Evolutionary conservation across 805 yeast species (phyloP).

Genomic region (Clavispora santaluciae): DNA sequence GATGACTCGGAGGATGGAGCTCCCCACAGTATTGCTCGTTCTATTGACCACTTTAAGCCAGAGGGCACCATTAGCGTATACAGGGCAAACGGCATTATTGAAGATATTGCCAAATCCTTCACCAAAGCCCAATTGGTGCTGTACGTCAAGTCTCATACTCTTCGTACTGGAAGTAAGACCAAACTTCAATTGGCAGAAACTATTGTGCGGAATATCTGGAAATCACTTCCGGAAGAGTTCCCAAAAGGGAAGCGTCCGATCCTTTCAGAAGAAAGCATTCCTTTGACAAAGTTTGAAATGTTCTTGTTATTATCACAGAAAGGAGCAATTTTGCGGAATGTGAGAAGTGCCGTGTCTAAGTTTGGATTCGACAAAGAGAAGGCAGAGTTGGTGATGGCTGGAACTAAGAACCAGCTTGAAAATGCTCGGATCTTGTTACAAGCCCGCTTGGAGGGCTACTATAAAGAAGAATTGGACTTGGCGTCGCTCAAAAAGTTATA

Average conservation of each 20-base stretch:
- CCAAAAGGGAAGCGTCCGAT: constrained; percentile 14
- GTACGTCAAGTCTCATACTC: constrained; percentile 6
- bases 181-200: constrained; percentile 18
- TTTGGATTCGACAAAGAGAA: constrained; percentile 31
- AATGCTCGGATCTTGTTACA: constrained; percentile 42
- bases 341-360: constrained; percentile 39
- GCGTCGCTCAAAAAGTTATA: constrained; percentile 22
- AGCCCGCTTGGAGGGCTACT: constrained; percentile 23
- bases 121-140: constrained; percentile 10
- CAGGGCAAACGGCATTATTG: not conserved
- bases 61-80: not conserved
- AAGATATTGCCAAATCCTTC: constrained; percentile 8
- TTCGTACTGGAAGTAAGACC: constrained; percentile 4
- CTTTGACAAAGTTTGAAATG: constrained; percentile 33
- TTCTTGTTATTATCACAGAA: constrained; percentile 36
- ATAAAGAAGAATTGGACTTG: constrained; percentile 29
- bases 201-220: constrained; percentile 36
- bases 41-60: constrained; percentile 2
- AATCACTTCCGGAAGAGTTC: constrained; percentile 17
- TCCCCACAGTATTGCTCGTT: not conserved
- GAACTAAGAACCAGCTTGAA: constrained; percentile 36
- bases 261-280: constrained; percentile 25
- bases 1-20: not conserved
- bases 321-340: constrained; percentile 35
- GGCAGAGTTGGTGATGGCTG: constrained; percentile 28